Percentiles rank a stretch among this genome's conserved stretches.
Conservation (phyloP, 1,284 basidiomycete species). For the Leccinum griseonigrum region DNA sequence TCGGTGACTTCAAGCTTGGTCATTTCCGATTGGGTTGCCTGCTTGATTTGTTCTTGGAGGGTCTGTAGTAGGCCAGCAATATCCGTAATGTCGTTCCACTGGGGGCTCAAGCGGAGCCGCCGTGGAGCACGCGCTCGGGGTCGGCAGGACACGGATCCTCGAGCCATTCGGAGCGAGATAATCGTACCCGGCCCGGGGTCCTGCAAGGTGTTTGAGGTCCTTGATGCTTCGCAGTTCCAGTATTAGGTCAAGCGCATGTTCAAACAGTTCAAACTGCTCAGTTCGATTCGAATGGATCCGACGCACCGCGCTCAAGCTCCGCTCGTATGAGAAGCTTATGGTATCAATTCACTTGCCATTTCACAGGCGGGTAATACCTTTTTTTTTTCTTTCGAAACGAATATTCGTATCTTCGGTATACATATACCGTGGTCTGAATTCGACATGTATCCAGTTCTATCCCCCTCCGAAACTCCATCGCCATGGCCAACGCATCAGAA, state of each 20-base stretch:
- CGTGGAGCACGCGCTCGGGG: neutral
- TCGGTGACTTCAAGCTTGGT: neutral
- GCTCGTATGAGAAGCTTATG: slow-evolving; percentile 1
- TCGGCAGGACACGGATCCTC: neutral
- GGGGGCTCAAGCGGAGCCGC: neutral
- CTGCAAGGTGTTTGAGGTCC: slow-evolving; percentile 11
- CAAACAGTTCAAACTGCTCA: neutral
- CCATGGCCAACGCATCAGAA: slow-evolving; percentile 14
- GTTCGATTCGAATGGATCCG: slow-evolving; percentile 4
- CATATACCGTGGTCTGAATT: slow-evolving; percentile 15
- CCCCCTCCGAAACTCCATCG: neutral
- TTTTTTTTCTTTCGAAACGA: slow-evolving; percentile 13
- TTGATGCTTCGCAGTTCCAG: neutral
- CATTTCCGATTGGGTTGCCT: neutral
- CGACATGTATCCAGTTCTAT: slow-evolving; percentile 9
- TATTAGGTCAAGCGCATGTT: neutral
- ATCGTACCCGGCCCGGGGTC: neutral
- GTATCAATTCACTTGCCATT: slow-evolving; percentile 12
- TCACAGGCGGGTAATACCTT: slow-evolving; percentile 16
- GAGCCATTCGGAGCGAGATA: neutral
- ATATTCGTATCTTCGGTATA: slow-evolving; percentile 12
- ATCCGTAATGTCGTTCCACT: neutral
- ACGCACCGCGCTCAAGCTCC: slow-evolving; percentile 11
- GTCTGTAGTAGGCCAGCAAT: neutral
- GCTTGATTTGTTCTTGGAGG: neutral